Percentiles rank a stretch among this genome's conserved stretches.
Conservation (phyloP, 2,329 filamentous ascomycete species). For the Cucurbitaria berberidis region DNA sequence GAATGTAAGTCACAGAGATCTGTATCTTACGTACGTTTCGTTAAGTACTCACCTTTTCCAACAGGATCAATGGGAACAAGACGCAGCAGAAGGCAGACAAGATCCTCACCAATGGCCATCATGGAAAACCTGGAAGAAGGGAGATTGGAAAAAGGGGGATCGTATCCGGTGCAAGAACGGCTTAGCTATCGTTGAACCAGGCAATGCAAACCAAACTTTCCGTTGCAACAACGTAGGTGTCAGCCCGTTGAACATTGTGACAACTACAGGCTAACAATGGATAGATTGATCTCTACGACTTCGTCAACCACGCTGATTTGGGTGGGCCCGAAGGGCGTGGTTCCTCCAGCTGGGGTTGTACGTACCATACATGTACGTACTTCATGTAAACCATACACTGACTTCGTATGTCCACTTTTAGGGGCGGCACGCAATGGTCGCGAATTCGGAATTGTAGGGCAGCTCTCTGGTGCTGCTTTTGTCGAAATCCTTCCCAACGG, state of each 20-base stretch:
- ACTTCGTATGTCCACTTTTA: too few relatives aligned
- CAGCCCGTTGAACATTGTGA: background rate
- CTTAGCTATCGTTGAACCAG: conserved; percentile 27
- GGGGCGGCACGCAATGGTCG: conserved; percentile 57
- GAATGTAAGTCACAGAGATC: conserved; percentile 15
- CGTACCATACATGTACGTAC: too few relatives aligned
- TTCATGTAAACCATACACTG: too few relatives aligned
- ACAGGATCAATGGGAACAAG: conserved; percentile 31
- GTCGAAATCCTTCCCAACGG: conserved; percentile 58
- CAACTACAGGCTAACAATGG: conserved; percentile 26
- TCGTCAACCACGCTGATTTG: conserved; percentile 60
- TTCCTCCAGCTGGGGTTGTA: conserved; percentile 58
- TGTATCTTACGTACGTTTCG: background rate
- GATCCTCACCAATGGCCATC: conserved; percentile 26
- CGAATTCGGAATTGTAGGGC: conserved; percentile 61
- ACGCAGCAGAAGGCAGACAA: conserved; percentile 26
- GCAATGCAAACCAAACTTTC: conserved; percentile 33
- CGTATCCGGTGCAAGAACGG: conserved; percentile 30
- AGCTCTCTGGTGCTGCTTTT: conserved; percentile 61
- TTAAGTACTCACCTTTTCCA: background rate
- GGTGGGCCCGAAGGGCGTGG: conserved; percentile 53
- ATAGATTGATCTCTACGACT: conserved; percentile 62
- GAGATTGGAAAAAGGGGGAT: conserved; percentile 11
- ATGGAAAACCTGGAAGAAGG: conserved; percentile 28
- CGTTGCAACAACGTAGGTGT: conserved; percentile 29